phyloP scores from a whole-genome alignment of 345 rosid genomes.

The Noccaea caerulescens region DNA sequence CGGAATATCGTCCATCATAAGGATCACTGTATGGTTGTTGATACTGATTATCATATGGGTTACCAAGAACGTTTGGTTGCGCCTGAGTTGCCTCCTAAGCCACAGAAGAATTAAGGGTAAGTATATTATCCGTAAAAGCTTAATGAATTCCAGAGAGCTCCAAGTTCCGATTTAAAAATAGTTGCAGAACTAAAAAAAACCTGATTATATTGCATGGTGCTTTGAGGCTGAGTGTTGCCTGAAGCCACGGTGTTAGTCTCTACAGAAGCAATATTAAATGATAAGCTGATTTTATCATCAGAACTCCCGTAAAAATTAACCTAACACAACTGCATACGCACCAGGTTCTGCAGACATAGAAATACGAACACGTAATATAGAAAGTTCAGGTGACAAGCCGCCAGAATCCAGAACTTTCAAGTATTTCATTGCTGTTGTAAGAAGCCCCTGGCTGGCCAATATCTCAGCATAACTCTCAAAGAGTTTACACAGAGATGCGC shows the following conservation, averaged over 20 bases:
- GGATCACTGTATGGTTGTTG: constrained; percentile 57
- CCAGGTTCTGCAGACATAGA: constrained; percentile 77
- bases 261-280: constrained; percentile 52
- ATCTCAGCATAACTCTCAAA: constrained; percentile 98
- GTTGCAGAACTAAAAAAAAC: constrained; percentile 22
- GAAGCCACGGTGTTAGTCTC: constrained; percentile 50
- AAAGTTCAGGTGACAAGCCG: constrained; percentile 86
- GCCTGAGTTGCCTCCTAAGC: constrained; percentile 34
- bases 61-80: constrained; percentile 55
- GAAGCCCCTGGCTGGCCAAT: constrained; percentile 93
- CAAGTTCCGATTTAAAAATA: constrained; percentile 13
- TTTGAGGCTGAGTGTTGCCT: constrained; percentile 50
- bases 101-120: constrained; percentile 42
- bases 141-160: constrained; percentile 20
- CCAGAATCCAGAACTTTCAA: constrained; percentile 89
- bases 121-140: constrained; percentile 19
- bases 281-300: constrained; percentile 19
- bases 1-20: constrained; percentile 58
- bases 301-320: neutral
- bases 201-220: constrained; percentile 42
- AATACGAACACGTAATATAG: constrained; percentile 81
- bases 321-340: constrained; percentile 37
- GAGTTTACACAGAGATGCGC: constrained; percentile 89
- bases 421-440: constrained; percentile 84
- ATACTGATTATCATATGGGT: constrained; percentile 64